Conservation (phyloP, 2,329 filamentous ascomycete species). For the Talaromyces sp. region DNA sequence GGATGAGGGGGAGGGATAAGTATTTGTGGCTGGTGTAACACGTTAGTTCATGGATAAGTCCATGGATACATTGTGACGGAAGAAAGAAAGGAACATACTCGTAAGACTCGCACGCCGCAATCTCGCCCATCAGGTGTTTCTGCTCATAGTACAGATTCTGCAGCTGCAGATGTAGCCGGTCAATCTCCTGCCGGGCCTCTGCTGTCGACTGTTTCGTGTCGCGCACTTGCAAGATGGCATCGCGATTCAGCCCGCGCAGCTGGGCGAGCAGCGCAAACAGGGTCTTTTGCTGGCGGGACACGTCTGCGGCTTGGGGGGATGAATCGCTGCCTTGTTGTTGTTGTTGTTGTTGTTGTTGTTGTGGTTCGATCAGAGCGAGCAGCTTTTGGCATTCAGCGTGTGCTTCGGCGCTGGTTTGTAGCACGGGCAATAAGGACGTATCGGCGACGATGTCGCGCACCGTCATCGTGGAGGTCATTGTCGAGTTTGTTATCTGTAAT, state of each 20-base stretch:
- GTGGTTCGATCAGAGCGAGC: slow-evolving; percentile 51
- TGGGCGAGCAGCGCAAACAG: slow-evolving; percentile 74
- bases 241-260: slow-evolving; percentile 74
- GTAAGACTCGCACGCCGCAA: slow-evolving; percentile 81
- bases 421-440: slow-evolving; percentile 59
- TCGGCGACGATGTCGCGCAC: slow-evolving; percentile 58
- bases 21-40: slow-evolving; percentile 61
- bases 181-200: slow-evolving; percentile 83
- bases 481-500: too few species aligned
- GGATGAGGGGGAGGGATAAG: slow-evolving; percentile 75
- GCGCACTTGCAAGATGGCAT: slow-evolving; percentile 72
- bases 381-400: slow-evolving; percentile 63
- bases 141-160: slow-evolving; percentile 98
- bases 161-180: slow-evolving; percentile 81
- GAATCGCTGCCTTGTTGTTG: slow-evolving; percentile 24
- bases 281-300: slow-evolving; percentile 71
- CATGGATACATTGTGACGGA: not conserved
- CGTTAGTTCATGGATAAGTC: not conserved
- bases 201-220: slow-evolving; percentile 82
- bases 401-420: slow-evolving; percentile 67
- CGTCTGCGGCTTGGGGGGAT: slow-evolving; percentile 46
- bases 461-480: slow-evolving; percentile 38
- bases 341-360: too few species aligned
- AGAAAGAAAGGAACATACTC: slow-evolving; percentile 57
- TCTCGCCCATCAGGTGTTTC: slow-evolving; percentile 82